phyloP scores from a whole-genome alignment of 345 rosid species.

The Sisymbrium altissimum region DNA sequence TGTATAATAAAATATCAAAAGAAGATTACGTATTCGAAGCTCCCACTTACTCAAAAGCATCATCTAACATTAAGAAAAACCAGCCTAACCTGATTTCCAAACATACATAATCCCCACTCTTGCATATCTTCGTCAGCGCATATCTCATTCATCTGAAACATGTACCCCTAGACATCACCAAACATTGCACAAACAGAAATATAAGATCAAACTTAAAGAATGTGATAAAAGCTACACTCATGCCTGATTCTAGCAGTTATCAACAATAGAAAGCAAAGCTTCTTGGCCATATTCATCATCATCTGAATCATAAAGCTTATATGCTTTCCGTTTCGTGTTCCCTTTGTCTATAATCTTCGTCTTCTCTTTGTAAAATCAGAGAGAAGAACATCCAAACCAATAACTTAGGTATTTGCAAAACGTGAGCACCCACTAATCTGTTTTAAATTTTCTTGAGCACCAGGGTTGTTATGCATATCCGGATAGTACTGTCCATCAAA shows the following conservation, averaged over 20 bases:
- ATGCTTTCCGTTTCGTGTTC: slow-evolving; percentile 44
- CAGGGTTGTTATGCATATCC: too few relatives aligned
- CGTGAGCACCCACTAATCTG: too few relatives aligned
- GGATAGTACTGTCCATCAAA: too few relatives aligned
- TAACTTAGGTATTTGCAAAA: slow-evolving; percentile 27
- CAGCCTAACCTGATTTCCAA: slow-evolving; percentile 61
- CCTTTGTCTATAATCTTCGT: slow-evolving; percentile 51
- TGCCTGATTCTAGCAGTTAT: slow-evolving; percentile 70
- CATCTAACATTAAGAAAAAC: not conserved
- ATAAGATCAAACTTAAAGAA: not conserved
- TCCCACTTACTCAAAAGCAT: not conserved
- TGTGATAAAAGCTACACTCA: not conserved
- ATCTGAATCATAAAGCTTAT: slow-evolving; percentile 53
- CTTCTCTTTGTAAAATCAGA: slow-evolving; percentile 70
- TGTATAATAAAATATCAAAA: slow-evolving; percentile 31
- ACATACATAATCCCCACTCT: slow-evolving; percentile 63
- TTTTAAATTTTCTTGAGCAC: too few relatives aligned
- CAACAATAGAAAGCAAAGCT: slow-evolving; percentile 55
- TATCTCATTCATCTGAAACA: slow-evolving; percentile 64
- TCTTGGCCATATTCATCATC: slow-evolving; percentile 61
- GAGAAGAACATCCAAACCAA: slow-evolving; percentile 81
- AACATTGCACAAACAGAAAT: not conserved
- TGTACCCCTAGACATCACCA: not conserved
- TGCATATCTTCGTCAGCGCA: slow-evolving; percentile 58
- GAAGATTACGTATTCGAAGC: not conserved